These are phyloP conservation scores for Geum urbanum DNA, from an alignment of 306 rosid genomes.

Conservation along the genomic window DNA sequence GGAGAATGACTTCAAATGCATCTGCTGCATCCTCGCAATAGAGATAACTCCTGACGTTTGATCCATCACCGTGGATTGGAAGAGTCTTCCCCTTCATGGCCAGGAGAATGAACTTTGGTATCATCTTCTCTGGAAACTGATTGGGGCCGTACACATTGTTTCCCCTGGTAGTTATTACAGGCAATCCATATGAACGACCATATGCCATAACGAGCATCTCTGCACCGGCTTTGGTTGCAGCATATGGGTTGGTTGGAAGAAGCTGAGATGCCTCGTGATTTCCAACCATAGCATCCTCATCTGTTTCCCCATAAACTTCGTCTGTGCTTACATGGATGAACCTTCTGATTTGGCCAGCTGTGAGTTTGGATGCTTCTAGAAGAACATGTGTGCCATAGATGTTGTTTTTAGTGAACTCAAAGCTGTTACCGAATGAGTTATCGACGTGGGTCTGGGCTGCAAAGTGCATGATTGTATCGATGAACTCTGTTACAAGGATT, in stretches of 20 bases:
- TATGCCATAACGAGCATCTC: conserved; percentile 72
- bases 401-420: conserved; percentile 57
- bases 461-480: conserved; percentile 65
- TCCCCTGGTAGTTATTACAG: conserved; percentile 54
- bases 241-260: conserved; percentile 57
- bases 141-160: conserved; percentile 59
- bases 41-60: conserved; percentile 58
- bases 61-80: conserved; percentile 63
- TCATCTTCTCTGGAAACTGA: conserved; percentile 60
- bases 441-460: conserved; percentile 68
- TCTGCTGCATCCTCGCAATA: conserved; percentile 59
- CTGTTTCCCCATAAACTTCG: conserved; percentile 62
- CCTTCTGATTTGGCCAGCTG: conserved; percentile 43
- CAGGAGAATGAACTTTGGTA: conserved; percentile 53
- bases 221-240: conserved; percentile 63
- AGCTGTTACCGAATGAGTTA: conserved; percentile 59
- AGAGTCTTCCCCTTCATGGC: conserved; percentile 55
- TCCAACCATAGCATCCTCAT: conserved; percentile 54
- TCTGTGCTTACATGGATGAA: conserved; percentile 64
- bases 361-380: conserved; percentile 54
- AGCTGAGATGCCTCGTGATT: conserved; percentile 66
- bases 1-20: conserved; percentile 60
- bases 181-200: conserved; percentile 51
- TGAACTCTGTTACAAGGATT: conserved; percentile 44
- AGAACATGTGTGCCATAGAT: conserved; percentile 64